Percentiles rank a stretch among this genome's conserved stretches.
Evolutionary conservation across 1,139 yeast species (phyloP).

Genomic region (Arxiozyma telluris): DNA sequence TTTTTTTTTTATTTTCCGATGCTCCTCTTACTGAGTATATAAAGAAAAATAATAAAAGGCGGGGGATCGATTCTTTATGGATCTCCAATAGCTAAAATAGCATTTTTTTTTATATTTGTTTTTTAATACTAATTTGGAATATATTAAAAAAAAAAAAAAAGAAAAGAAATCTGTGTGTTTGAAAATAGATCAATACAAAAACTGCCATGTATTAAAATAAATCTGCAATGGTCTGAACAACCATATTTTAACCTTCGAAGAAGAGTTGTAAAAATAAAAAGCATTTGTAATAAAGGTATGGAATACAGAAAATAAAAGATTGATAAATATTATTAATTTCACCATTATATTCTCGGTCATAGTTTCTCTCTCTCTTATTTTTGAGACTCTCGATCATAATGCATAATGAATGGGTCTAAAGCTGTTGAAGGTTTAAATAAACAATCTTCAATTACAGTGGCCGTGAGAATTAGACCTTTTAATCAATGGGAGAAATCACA

Average conservation of each 20-base stretch:
- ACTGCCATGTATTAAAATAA: not conserved
- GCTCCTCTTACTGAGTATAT: too few relatives aligned
- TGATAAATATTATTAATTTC: too few relatives aligned
- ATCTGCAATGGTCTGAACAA: not conserved
- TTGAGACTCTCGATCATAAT: not conserved
- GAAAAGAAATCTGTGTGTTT: too few relatives aligned
- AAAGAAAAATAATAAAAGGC: not conserved
- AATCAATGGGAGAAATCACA: slow-evolving; percentile 47
- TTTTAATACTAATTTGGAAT: too few relatives aligned
- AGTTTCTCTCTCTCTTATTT: not conserved
- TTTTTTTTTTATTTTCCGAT: too few relatives aligned
- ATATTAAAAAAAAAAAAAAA: too few relatives aligned
- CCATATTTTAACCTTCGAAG: too few relatives aligned
- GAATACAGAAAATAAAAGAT: too few relatives aligned
- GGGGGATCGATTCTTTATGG: not conserved
- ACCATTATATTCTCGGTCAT: too few relatives aligned
- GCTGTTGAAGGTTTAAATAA: not conserved
- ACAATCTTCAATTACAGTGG: slow-evolving; percentile 56
- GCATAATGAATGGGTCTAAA: slow-evolving; percentile 26
- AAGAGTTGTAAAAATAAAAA: too few relatives aligned
- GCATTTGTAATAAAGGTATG: too few relatives aligned
- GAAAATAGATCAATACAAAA: not conserved
- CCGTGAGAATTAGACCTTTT: slow-evolving; percentile 81
- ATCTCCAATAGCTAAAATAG: not conserved
- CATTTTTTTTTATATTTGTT: too few relatives aligned